Base-by-base conservation (phyloP, 2,329 filamentous ascomycete genomes). In the Waltergamsia citrina region DNA sequence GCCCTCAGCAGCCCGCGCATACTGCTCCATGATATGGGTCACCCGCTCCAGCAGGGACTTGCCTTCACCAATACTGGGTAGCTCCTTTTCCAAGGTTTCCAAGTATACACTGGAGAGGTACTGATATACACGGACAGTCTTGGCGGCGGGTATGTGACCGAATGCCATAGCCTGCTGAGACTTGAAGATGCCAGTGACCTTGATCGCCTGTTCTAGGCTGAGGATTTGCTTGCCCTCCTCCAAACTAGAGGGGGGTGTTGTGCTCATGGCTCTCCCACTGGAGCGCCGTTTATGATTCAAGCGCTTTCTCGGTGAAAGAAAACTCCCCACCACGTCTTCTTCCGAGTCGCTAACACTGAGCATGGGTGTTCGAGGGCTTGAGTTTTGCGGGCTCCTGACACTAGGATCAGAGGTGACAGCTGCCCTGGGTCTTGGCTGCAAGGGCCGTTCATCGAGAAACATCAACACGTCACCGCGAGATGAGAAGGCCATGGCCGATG, bases 281-380 rank as follows among this genome's bases (percentile, higher is more conserved):
- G 55, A 46, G 29, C 63, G 56, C 15, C 69, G 61, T 42, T 57
- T 61, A 56, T 56, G 47, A 27, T 56, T 47, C 12, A 41, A 47
- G 24, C 53, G 59, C 32, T 54, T 59, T 37, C 55, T 62, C 7
- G 69, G 57, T 1, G 69, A 69, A 3, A 80, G 52, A 45, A 81
- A 80, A 39, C 63, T 76, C 4, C 69, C 71, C 6, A 78, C 60
- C 0, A 72, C 71, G 33, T 81, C 39, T 41, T 80, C 76, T 45
- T 81, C 76, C 0, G 76, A 81, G 42, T 80, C 75, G 43, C 74
- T 80, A 29, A 67, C 66, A 44, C 71, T 78, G 34, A 71, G 62
- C 44, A 67, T 61, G 5, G 66, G 65, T 0, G 62, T 59, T 12
- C 57, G 63, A 2, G 69, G 63, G 33, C 62, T 72, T 0, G 71